Percentiles rank a stretch among this genome's conserved stretches.
phyloP scores from a whole-genome alignment of 129 eudicot species.

The Solidago caesia region DNA sequence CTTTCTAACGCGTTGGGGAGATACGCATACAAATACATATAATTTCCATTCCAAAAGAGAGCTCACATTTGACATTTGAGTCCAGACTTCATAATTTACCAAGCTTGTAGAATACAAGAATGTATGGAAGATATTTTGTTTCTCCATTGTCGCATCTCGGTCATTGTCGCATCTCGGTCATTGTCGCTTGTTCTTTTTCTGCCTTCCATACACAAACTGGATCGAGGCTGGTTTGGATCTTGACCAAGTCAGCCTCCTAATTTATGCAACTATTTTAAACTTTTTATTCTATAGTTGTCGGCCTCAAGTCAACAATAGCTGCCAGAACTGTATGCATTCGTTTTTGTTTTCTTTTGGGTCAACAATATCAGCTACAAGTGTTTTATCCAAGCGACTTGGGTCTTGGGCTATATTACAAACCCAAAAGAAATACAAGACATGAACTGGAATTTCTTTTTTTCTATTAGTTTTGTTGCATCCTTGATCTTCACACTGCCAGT shows the following conservation, averaged over 20 bases:
- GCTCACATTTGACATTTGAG: not conserved
- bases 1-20: not conserved
- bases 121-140: not conserved
- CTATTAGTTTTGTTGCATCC: not conserved
- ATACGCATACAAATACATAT: not conserved
- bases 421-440: conserved; percentile 1
- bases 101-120: not conserved
- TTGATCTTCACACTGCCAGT: not conserved
- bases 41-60: not conserved
- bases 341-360: conserved; percentile 17
- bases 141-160: conserved; percentile 1
- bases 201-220: conserved; percentile 17
- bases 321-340: conserved; percentile 10
- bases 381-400: not conserved
- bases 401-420: not conserved
- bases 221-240: conserved; percentile 5
- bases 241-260: conserved; percentile 8
- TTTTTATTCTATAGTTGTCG: conserved; percentile 10
- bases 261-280: not conserved
- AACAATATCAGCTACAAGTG: conserved; percentile 27
- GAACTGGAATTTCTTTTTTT: not conserved
- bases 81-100: not conserved
- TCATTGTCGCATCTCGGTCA: not conserved
- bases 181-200: not conserved
- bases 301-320: conserved; percentile 26